Base-by-base conservation (phyloP, 2,329 filamentous ascomycete species). In the Peltaster fructicola region DNA sequence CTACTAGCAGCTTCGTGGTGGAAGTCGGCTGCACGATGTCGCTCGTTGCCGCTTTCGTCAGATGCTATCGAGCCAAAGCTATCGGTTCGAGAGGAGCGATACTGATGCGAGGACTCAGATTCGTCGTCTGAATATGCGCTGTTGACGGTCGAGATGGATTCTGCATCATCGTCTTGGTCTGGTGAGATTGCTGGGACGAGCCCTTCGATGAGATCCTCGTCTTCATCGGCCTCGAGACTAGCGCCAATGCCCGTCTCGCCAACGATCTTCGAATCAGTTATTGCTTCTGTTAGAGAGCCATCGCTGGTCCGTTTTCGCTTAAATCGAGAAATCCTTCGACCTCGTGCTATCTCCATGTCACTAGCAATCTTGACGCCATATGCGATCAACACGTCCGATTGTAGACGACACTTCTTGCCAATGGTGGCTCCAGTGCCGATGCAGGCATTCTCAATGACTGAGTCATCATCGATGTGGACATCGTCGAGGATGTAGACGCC, bases 401-500 rank as follows among this genome's bases (percentile, higher is more conserved):
- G 64, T 31, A 95, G 56, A 5, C 51, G 65, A 41, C 73, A 77
- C 26, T 66, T 64, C 39, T 71, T 73, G 12, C 82, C 82, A 27
- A 98, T 54, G 2, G 63, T 56, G 10, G 65, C 76, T 22, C 69
- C 67, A 39, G 73, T 71, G 4, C 78, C 88, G 26, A 98, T 57
- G 20, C 98, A 69, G 2, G 81, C 73, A 35, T 70, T 65, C 6
- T 65, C 61, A 23, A 98, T 57, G 13, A 64, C 64, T 9, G 74
- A 63, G 11, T 72, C 73, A 43, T 93, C 80, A 1, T 71, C 76
- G 37, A 98, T 68, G 4, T 65, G 65, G 0, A 70, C 71, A 39
- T 82, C 68, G 39, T 93, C 80, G 84, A 85, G 95, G 34, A 98
- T 68, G 40, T 81, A 85, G 12, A 79, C 75, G 37, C 80, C 65